Evolutionary conservation across 805 yeast species (phyloP), one percentile per base, ranked within the genome.

Genomic region (Blastobotrys muscicola): DNA sequence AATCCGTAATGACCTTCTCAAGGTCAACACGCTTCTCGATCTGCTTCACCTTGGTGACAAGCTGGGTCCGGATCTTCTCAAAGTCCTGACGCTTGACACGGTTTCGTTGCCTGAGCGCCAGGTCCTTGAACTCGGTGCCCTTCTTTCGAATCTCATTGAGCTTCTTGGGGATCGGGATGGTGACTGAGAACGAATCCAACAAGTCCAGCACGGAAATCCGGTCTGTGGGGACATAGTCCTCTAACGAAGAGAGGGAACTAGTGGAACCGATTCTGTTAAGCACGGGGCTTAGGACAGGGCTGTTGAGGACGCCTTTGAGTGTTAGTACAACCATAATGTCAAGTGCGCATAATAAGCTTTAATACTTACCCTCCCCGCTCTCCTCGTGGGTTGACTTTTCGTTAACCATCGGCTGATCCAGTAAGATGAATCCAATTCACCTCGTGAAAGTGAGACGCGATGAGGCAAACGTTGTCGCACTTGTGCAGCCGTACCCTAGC

Each of bases 1-100:
- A 71, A 26, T 62, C 69, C 34, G 66, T 54, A 29, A 65, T 60
- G 38, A 48, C 48, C 38, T 38, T 48, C 49, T 53, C 53, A 40
- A 39, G 47, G 9, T 45, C 36, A 35, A 55, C 36, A 7, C 40
- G 56, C 14, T 53, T 45, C 42, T 66, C 69, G 26, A 65, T 48
- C 33, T 50, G 45, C 33, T 50, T 56, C 39, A 67, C 51, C 37
- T 54, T 60, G 20, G 38, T 31, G 13, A 54, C 36, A 26, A 64
- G 46, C 15, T 43, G 50, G 11, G 33, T 38, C 20, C 56, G 55
- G 43, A 61, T 36, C 29, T 50, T 43, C 33, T 62, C 68, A 16
- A 64, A 50, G 35, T 63, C 67, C 16, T 51, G 53, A 13, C 54
- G 61, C 5, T 55, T 38, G 36, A 60, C 54, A 16, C 57, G 50